Evolutionary conservation across 768 basidiomycete species (phyloP), one percentile per base, ranked within the genome.

Genomic region (Amanita jacksonii): DNA sequence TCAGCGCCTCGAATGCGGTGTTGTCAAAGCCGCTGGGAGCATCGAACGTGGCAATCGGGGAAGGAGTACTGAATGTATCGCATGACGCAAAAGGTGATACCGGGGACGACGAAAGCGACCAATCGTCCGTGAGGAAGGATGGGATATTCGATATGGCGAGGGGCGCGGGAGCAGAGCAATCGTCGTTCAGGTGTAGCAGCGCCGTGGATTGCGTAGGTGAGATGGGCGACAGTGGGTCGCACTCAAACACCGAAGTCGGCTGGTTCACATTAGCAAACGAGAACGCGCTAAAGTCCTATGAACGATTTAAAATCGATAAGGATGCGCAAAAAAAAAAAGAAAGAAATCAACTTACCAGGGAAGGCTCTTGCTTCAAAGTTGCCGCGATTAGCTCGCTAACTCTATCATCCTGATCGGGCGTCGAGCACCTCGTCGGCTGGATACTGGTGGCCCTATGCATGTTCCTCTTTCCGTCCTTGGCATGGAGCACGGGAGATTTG

Each of bases 271-370:
- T 65, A 48, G 70, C 62, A 57, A 73, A 75, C 33, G 72, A 65
- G 58, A 73, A 73, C 36, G 62, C 51, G 46, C 58, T 59, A 46
- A 72, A 70, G 47, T 67, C 67, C 72, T 74, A 51, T 37, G 40
- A 34, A 31, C 15, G 13, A 35, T n/a, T 12, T 25, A 0, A 25
- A 44, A 43, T 12, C 46, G 3, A 23, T 42, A 16, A 32, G 43
- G 37, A 13, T 40, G 49, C 30, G 5, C 42, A 37, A 7, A 18
- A 38, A 31, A 47, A 23, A 9, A 19, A 22, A 28, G 51, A 46
- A 45, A 39, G n/a, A n/a, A n/a, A n/a, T n/a, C n/a, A n/a, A 67
- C 74, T 60, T 62, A 79, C 77, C 52, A 74, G 72, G 9, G 67
- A 64, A 23, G 71, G 58, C 53, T 76, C 70, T 15, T 67, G 61